phyloP scores from a whole-genome alignment of 2,329 filamentous ascomycete species.

The Phialemonium atrogriseum region DNA sequence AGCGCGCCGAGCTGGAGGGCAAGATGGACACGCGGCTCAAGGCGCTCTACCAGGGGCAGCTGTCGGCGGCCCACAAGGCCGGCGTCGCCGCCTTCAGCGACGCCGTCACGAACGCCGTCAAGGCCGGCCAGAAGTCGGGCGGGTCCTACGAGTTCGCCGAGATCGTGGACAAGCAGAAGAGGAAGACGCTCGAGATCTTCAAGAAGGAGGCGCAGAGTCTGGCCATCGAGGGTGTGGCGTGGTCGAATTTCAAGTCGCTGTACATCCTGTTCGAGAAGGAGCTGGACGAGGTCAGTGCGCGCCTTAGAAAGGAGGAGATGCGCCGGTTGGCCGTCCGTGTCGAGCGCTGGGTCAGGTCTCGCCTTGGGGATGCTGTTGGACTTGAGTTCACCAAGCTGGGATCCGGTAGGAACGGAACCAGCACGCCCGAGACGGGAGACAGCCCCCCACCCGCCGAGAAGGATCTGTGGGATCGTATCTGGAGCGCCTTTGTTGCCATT shows the following conservation, averaged over 20 bases:
- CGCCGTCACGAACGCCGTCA: slow-evolving; percentile 78
- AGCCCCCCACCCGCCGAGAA: slow-evolving; percentile 68
- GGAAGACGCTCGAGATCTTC: slow-evolving; percentile 65
- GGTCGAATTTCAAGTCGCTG: slow-evolving; percentile 83
- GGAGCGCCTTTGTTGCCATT: slow-evolving; percentile 74
- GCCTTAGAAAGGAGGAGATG: slow-evolving; percentile 92
- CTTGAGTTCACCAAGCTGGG: slow-evolving; percentile 95
- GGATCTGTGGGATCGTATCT: slow-evolving; percentile 93
- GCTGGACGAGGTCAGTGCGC: slow-evolving; percentile 76
- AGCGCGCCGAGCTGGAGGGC: slow-evolving; percentile 72
- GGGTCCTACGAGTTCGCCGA: slow-evolving; percentile 89
- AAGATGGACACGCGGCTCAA: slow-evolving; percentile 89
- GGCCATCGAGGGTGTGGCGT: slow-evolving; percentile 69
- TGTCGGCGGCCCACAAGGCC: slow-evolving; percentile 80
- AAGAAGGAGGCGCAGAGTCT: slow-evolving; percentile 67
- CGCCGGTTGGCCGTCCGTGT: slow-evolving; percentile 81
- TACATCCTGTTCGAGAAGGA: slow-evolving; percentile 79
- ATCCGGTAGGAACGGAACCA: slow-evolving; percentile 73
- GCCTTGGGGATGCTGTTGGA: slow-evolving; percentile 78
- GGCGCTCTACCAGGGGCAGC: slow-evolving; percentile 77
- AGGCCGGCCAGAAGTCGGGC: slow-evolving; percentile 86
- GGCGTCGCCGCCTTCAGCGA: slow-evolving; percentile 81
- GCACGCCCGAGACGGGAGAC: slow-evolving; percentile 69
- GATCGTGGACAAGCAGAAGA: slow-evolving; percentile 80
- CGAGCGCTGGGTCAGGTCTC: slow-evolving; percentile 87